A percentile compares a stretch with the other conserved stretches of the same genome.
phyloP scores from a whole-genome alignment of 2,329 filamentous ascomycete genomes.

The Paracoccidioides brasiliensis region DNA sequence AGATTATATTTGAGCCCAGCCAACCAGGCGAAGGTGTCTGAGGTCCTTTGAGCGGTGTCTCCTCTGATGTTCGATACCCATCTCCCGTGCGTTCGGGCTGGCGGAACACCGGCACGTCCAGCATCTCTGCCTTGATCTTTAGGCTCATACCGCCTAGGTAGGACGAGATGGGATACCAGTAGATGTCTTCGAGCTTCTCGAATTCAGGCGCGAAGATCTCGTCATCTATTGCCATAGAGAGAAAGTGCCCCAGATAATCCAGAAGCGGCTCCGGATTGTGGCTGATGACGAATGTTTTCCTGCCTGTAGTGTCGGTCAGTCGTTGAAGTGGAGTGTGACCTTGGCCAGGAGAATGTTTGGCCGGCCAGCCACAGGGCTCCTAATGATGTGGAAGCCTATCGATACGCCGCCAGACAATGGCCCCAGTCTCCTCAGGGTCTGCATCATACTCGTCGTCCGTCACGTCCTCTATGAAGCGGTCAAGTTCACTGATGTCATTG shows the following conservation, averaged over 20 bases:
- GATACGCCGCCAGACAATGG: slow-evolving; percentile 13
- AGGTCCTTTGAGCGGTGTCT: slow-evolving; percentile 9
- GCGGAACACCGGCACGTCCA: slow-evolving; percentile 11
- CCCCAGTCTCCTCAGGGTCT: slow-evolving; percentile 10
- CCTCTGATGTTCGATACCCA: slow-evolving; percentile 9
- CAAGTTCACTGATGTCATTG: neutral
- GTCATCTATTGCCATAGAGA: slow-evolving; percentile 9
- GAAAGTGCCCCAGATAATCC: slow-evolving; percentile 11
- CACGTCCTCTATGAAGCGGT: slow-evolving; percentile 9
- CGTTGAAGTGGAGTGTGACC: slow-evolving; percentile 8
- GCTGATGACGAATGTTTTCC: slow-evolving; percentile 13
- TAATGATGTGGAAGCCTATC: slow-evolving; percentile 14
- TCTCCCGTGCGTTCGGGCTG: slow-evolving; percentile 9
- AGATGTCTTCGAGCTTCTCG: slow-evolving; percentile 10
- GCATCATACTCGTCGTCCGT: slow-evolving; percentile 14
- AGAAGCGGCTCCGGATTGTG: slow-evolving; percentile 12
- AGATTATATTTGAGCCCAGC: slow-evolving; percentile 8
- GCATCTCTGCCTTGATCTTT: slow-evolving; percentile 12
- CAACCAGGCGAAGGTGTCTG: slow-evolving; percentile 8
- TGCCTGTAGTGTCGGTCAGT: slow-evolving; percentile 7
- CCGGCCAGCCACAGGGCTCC: slow-evolving; percentile 6
- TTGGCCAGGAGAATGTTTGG: slow-evolving; percentile 11
- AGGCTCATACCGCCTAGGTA: slow-evolving; percentile 9
- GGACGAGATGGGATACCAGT: slow-evolving; percentile 8
- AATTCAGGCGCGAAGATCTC: slow-evolving; percentile 9